Evolutionary conservation across 2,329 filamentous ascomycete species (phyloP), one percentile per base, ranked within the genome.

Genomic region (Alternaria dauci): DNA sequence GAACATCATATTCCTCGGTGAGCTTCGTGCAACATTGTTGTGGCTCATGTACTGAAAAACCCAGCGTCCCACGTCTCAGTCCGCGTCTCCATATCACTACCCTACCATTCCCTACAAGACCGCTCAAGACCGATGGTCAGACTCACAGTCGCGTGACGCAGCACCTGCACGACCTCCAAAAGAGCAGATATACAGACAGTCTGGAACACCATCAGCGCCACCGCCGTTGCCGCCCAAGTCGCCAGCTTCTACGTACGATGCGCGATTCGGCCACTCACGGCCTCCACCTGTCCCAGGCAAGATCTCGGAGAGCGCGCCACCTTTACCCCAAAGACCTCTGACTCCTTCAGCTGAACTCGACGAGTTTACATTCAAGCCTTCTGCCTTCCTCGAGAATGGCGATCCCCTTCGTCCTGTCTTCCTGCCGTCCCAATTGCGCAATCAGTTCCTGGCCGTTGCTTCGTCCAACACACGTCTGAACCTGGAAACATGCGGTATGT

Each of bases 401-500:
- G 88, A 89, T 6, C 91, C 94, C 0, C 86, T 99, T 7, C 90
- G 95, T 34, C 92, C 94, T 0, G 84, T 99, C 34, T 97, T 98
- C 75, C 84, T 99, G 1, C 94, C 95, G 0, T 86, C 87, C 1
- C 85, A 87, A 12, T 85, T 99, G 1, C 91, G 93, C 28, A 80
- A 84, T 2, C 82, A 85, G 6, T 99, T 99, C 76, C 84, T 98
- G 18, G 80, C 86, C 3, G 81, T 93, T 30, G 94, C 94, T 0
- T 80, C 86, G 0, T 79, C 86, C 18, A 98, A 99, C 76, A 99
- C 95, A 0, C 81, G 82, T 30, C 84, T 84, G 4, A 96, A 96
- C 36, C 85, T 98, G 18, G 95, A 99, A 80, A 98, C 95, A 68
- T 98, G 95, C 75, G 95, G 94, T 36, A 94, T 99, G 67, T 85